Percentiles rank a stretch among this genome's conserved stretches.
Evolutionary conservation across 2,329 filamentous ascomycete genomes (phyloP).

Genomic region (Orbilia ellipsospora): DNA sequence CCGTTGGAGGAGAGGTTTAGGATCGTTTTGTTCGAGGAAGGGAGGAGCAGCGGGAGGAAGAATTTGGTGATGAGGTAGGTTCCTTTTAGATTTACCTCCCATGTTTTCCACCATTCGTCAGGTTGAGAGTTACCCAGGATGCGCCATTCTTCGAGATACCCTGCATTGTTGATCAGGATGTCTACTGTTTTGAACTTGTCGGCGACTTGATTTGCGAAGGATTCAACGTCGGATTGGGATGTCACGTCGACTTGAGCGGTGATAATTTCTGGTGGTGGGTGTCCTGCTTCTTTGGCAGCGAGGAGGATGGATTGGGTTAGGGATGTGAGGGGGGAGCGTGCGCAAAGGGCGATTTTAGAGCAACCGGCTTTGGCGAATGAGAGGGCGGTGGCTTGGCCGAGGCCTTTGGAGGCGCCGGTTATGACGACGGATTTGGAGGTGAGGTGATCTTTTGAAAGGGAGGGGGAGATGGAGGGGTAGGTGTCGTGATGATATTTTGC

Average conservation of each 20-base stretch:
- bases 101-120: slow-evolving; percentile 63
- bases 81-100: slow-evolving; percentile 67
- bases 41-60: slow-evolving; percentile 24
- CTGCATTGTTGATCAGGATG: slow-evolving; percentile 65
- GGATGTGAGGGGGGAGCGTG: slow-evolving; percentile 65
- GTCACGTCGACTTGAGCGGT: slow-evolving; percentile 61
- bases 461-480: slow-evolving; percentile 20
- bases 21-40: slow-evolving; percentile 57
- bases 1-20: slow-evolving; percentile 64
- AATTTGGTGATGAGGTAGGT: slow-evolving; percentile 64
- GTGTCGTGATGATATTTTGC: slow-evolving; percentile 31
- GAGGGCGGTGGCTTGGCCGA: slow-evolving; percentile 68
- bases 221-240: slow-evolving; percentile 60
- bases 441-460: slow-evolving; percentile 1
- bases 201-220: slow-evolving; percentile 59
- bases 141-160: slow-evolving; percentile 61
- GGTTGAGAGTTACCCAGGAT: slow-evolving; percentile 59
- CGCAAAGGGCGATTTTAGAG: slow-evolving; percentile 67
- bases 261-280: slow-evolving; percentile 59
- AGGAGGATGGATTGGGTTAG: slow-evolving; percentile 61
- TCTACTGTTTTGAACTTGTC: slow-evolving; percentile 62
- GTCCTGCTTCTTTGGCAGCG: slow-evolving; percentile 61
- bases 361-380: slow-evolving; percentile 69
- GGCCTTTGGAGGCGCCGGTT: slow-evolving; percentile 69
- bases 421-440: slow-evolving; percentile 63